Conservation (phyloP, 2,329 filamentous ascomycete species). For the Epichloe baconii region DNA sequence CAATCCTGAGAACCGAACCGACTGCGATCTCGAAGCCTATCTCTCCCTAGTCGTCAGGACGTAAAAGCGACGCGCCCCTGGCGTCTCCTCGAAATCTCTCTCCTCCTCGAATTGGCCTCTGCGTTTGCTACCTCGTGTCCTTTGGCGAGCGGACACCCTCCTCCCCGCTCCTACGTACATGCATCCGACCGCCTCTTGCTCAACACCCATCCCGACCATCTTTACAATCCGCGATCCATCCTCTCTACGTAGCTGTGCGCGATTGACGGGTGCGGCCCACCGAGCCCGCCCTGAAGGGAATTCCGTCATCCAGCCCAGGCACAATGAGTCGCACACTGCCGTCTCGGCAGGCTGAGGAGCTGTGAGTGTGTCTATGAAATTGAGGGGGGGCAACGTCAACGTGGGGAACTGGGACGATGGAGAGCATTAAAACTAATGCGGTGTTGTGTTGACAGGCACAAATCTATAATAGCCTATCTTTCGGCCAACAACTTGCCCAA, state of each 20-base stretch:
- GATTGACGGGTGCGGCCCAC: constrained; percentile 1
- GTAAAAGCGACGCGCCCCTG: background rate
- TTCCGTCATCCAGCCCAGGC: background rate
- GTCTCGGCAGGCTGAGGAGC: constrained; percentile 72
- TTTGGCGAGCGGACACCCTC: background rate
- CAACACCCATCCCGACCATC: background rate
- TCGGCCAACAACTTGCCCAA: constrained; percentile 57
- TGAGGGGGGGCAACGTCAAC: background rate
- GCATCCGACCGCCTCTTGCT: constrained; percentile 5
- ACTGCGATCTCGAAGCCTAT: background rate
- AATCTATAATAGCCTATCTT: constrained; percentile 85
- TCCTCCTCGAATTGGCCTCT: background rate
- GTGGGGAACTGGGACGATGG: background rate
- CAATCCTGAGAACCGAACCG: background rate
- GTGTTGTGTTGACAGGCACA: constrained; percentile 48
- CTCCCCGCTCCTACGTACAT: background rate
- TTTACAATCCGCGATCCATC: background rate
- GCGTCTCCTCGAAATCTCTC: background rate
- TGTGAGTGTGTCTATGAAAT: constrained; percentile 42
- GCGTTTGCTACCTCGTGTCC: background rate
- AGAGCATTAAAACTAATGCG: background rate
- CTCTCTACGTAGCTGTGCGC: background rate
- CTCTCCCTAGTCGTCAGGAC: background rate
- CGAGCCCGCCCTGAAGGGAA: background rate
- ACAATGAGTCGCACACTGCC: constrained; percentile 65